Percentiles rank a stretch among this genome's conserved stretches.
phyloP scores from a whole-genome alignment of 192 early-diverging fungal genomes.

The Diversispora epigaea region DNA sequence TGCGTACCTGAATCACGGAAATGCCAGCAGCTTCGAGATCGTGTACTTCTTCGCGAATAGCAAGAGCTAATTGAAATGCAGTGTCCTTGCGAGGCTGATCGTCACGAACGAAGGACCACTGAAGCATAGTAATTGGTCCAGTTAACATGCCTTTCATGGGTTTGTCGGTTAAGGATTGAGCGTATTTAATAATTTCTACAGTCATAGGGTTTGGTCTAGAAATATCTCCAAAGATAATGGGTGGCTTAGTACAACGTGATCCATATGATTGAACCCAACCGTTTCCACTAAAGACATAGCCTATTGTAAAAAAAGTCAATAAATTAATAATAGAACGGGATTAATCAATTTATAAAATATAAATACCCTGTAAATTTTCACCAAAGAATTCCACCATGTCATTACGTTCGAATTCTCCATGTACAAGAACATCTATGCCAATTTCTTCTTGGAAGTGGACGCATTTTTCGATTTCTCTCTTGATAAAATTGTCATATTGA shows the following conservation, averaged over 20 bases:
- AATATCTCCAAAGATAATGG: conserved; percentile 97
- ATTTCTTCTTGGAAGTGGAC: conserved; percentile 87
- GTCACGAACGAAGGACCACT: conserved; percentile 99
- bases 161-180: conserved; percentile 84
- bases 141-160: conserved; percentile 99
- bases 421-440: conserved; percentile 93
- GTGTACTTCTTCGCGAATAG: conserved; percentile 93
- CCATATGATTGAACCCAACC: conserved; percentile 99
- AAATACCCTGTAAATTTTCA: conserved; percentile 78
- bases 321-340: neutral
- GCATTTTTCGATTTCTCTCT: conserved; percentile 79
- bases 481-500: conserved; percentile 82
- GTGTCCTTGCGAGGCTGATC: conserved; percentile 86
- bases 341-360: neutral
- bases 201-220: conserved; percentile 91
- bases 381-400: conserved; percentile 99
- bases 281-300: conserved; percentile 88
- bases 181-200: conserved; percentile 77
- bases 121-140: conserved; percentile 95
- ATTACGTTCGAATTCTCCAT: conserved; percentile 97
- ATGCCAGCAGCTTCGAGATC: conserved; percentile 94
- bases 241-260: conserved; percentile 94
- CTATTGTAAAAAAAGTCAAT: neutral
- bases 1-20: conserved; percentile 73
- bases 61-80: conserved; percentile 88